phyloP scores from a whole-genome alignment of 495 filamentous ascomycete species.

The Aspergillus ellipticus region DNA sequence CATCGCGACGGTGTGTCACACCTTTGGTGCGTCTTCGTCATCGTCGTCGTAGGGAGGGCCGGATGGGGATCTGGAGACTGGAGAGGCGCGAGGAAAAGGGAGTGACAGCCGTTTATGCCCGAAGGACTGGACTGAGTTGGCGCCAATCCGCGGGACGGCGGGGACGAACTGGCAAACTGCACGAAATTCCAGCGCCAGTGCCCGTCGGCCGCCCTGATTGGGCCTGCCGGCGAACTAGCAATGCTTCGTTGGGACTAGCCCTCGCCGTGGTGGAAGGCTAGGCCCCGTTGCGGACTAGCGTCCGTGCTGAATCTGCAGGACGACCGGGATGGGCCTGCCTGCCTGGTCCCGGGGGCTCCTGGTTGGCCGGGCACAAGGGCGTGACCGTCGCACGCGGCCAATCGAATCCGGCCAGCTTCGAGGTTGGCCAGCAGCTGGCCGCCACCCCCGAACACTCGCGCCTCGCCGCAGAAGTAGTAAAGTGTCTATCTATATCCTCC shows the following conservation, averaged over 20 bases:
- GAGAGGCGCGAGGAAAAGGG: not conserved
- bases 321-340: not conserved
- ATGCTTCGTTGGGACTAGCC: not conserved
- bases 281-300: not conserved
- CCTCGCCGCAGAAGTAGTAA: too few relatives aligned
- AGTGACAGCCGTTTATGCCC: conserved; percentile 7
- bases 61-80: not conserved
- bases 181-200: not conserved
- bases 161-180: conserved; percentile 1
- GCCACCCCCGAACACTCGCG: too few relatives aligned
- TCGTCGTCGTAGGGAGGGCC: not conserved
- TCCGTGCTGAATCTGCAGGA: not conserved
- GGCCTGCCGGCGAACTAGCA: not conserved
- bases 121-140: not conserved
- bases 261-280: not conserved
- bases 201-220: conserved; percentile 6
- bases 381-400: not conserved
- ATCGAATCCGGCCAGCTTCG: not conserved
- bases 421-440: too few relatives aligned
- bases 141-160: not conserved
- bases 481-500: too few relatives aligned
- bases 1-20: too few relatives aligned
- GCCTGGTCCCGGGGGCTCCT: not conserved
- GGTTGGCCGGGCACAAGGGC: not conserved
- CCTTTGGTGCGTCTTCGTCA: not conserved